A percentile compares a stretch with the other conserved stretches of the same genome.
phyloP scores from a whole-genome alignment of 2,329 filamentous ascomycete genomes.

The Fusarium denticulatum region DNA sequence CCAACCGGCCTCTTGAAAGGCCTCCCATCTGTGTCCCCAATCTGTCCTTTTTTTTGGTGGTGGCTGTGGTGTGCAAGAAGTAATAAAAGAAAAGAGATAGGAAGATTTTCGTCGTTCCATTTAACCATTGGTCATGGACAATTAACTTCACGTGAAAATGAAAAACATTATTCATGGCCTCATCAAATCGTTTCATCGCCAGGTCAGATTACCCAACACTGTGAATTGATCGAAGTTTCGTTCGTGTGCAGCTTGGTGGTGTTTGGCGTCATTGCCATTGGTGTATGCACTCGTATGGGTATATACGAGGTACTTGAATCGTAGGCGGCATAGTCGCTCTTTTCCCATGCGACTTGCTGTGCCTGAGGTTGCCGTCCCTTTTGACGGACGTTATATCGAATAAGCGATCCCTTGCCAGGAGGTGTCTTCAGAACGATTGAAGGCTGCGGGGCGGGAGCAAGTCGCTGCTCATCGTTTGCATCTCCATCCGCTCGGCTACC shows the following conservation, averaged over 20 bases:
- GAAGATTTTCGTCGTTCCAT: slow-evolving; percentile 23
- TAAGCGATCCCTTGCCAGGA: slow-evolving; percentile 54
- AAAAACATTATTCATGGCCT: slow-evolving; percentile 43
- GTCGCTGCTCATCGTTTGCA: slow-evolving; percentile 78
- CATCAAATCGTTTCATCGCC: slow-evolving; percentile 42
- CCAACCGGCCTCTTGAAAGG: slow-evolving; percentile 14
- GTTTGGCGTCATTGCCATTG: slow-evolving; percentile 35
- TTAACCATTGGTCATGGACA: slow-evolving; percentile 30
- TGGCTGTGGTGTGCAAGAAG: slow-evolving; percentile 27
- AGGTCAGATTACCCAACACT: slow-evolving; percentile 38
- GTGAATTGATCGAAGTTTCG: slow-evolving; percentile 34
- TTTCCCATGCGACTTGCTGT: slow-evolving; percentile 45
- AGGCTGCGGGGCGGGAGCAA: slow-evolving; percentile 61
- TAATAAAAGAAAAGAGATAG: slow-evolving; percentile 19
- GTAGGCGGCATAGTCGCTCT: slow-evolving; percentile 47
- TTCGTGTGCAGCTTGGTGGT: slow-evolving; percentile 37
- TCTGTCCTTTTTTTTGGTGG: slow-evolving; percentile 35
- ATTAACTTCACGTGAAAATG: slow-evolving; percentile 26
- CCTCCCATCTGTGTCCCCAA: slow-evolving; percentile 16
- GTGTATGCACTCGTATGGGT: slow-evolving; percentile 43
- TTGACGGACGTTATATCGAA: slow-evolving; percentile 58
- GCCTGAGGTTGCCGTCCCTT: slow-evolving; percentile 49
- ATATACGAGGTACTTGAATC: slow-evolving; percentile 51
- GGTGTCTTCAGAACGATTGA: slow-evolving; percentile 57
- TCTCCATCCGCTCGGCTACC: slow-evolving; percentile 93